These are phyloP conservation scores for Sclerospora graminicola DNA, from an alignment of 352 stramenopile genomes.

Conservation along the genomic window DNA sequence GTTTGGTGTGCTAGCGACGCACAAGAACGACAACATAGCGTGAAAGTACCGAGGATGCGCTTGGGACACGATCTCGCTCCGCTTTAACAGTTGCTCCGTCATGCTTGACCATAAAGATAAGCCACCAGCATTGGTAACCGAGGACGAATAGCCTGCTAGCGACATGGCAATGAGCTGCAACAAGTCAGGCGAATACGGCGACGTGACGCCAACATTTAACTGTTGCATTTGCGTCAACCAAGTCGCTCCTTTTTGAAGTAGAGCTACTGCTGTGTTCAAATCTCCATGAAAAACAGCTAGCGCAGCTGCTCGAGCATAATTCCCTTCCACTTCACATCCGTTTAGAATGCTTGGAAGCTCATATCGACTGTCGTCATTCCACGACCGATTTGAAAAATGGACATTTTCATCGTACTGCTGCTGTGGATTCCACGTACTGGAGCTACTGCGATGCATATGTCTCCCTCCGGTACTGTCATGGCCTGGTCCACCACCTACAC, in stretches of 20 bases:
- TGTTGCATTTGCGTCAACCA: slow-evolving; percentile 51
- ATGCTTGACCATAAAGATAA: slow-evolving; percentile 64
- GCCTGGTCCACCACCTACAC: slow-evolving; percentile 16
- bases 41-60: slow-evolving; percentile 70
- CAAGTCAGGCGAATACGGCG: slow-evolving; percentile 54
- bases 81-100: slow-evolving; percentile 69
- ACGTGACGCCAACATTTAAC: slow-evolving; percentile 21
- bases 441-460: slow-evolving; percentile 55
- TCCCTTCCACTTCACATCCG: slow-evolving; percentile 48
- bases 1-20: slow-evolving; percentile 25
- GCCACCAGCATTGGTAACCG: slow-evolving; percentile 24
- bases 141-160: slow-evolving; percentile 67
- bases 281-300: slow-evolving; percentile 82
- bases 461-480: slow-evolving; percentile 20
- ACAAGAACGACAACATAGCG: slow-evolving; percentile 71
- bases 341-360: slow-evolving; percentile 50
- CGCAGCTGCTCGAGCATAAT: slow-evolving; percentile 57
- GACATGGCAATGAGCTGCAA: slow-evolving; percentile 86
- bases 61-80: slow-evolving; percentile 56
- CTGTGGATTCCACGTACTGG: slow-evolving; percentile 48
- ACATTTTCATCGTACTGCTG: slow-evolving; percentile 48
- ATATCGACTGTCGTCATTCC: slow-evolving; percentile 37
- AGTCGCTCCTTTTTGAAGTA: slow-evolving; percentile 63
- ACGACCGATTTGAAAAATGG: slow-evolving; percentile 35
- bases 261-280: slow-evolving; percentile 44